A percentile compares a stretch with the other conserved stretches of the same genome.
Evolutionary conservation across 2,329 filamentous ascomycete genomes (phyloP).

Genomic region (Myrmaecium sp.): DNA sequence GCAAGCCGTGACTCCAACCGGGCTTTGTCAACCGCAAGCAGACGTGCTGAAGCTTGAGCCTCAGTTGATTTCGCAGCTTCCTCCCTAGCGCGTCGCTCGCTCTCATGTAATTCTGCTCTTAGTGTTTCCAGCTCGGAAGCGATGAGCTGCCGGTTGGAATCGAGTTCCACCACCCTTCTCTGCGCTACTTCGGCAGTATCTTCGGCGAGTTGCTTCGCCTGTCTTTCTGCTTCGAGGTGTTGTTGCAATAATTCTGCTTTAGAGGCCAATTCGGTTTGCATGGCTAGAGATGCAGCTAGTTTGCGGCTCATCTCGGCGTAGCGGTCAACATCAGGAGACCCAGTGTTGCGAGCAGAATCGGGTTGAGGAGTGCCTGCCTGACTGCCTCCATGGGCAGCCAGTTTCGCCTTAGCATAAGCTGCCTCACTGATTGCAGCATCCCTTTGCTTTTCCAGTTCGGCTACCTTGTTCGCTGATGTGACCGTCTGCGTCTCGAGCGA

Average conservation of each 20-base stretch:
- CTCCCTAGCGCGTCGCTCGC: constrained; percentile 62
- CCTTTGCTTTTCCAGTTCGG: constrained; percentile 84
- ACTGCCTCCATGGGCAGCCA: constrained; percentile 65
- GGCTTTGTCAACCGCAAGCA: constrained; percentile 74
- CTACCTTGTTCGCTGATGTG: constrained; percentile 72
- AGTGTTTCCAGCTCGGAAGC: constrained; percentile 73
- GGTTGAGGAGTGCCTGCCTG: constrained; percentile 38
- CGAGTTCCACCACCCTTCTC: constrained; percentile 67
- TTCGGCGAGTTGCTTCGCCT: constrained; percentile 68
- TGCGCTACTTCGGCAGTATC: constrained; percentile 73
- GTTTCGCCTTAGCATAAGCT: constrained; percentile 82
- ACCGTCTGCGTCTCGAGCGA: constrained; percentile 80
- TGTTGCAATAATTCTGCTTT: constrained; percentile 50
- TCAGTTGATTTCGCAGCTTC: constrained; percentile 64
- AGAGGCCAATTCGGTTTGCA: constrained; percentile 67
- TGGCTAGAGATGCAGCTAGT: constrained; percentile 61
- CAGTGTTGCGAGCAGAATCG: constrained; percentile 39
- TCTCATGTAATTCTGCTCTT: constrained; percentile 67
- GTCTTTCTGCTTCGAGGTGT: constrained; percentile 68
- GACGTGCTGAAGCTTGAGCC: constrained; percentile 53
- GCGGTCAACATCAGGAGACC: constrained; percentile 46
- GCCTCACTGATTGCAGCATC: constrained; percentile 91
- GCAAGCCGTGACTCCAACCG: constrained; percentile 55
- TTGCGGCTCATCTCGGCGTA: constrained; percentile 63
- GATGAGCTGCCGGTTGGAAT: constrained; percentile 67